A percentile compares a stretch with the other conserved stretches of the same genome.
phyloP scores from a whole-genome alignment of 805 yeast genomes.

The Kodamaea neixiangensis region DNA sequence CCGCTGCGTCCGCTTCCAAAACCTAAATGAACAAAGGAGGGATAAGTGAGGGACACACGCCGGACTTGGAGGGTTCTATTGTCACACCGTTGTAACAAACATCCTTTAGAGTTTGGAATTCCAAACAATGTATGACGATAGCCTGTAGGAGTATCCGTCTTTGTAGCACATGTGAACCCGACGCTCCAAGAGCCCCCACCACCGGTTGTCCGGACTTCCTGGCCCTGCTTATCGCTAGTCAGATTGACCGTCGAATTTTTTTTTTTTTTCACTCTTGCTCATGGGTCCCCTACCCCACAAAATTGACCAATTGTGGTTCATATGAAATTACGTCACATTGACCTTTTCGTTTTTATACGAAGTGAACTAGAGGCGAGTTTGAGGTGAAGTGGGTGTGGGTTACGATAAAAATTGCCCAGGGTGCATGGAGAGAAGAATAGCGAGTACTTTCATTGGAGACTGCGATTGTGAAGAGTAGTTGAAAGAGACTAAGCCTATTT shows the following conservation, averaged over 20 bases:
- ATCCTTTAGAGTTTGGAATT: background rate
- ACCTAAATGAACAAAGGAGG: background rate
- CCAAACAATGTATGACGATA: background rate
- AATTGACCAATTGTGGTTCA: background rate
- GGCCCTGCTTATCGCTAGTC: background rate
- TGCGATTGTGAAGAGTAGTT: too few species aligned
- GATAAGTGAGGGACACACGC: conserved; percentile 1
- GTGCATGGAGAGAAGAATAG: background rate
- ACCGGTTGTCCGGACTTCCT: background rate
- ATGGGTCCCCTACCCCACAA: background rate
- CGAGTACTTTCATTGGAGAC: too few species aligned
- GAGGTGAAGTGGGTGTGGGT: background rate
- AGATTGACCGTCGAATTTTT: background rate
- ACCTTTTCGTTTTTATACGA: background rate
- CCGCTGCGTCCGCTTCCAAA: background rate
- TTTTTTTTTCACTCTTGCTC: background rate
- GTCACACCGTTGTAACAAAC: background rate
- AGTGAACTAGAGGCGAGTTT: background rate
- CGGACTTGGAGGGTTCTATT: background rate
- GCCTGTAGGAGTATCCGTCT: background rate
- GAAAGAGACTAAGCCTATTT: too few species aligned
- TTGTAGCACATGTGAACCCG: background rate
- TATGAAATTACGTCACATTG: background rate
- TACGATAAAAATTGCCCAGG: background rate
- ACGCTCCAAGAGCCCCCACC: background rate